These are phyloP conservation scores for Nothophoma quercina DNA, from an alignment of 2,329 filamentous ascomycete species.

Conservation along the genomic window DNA sequence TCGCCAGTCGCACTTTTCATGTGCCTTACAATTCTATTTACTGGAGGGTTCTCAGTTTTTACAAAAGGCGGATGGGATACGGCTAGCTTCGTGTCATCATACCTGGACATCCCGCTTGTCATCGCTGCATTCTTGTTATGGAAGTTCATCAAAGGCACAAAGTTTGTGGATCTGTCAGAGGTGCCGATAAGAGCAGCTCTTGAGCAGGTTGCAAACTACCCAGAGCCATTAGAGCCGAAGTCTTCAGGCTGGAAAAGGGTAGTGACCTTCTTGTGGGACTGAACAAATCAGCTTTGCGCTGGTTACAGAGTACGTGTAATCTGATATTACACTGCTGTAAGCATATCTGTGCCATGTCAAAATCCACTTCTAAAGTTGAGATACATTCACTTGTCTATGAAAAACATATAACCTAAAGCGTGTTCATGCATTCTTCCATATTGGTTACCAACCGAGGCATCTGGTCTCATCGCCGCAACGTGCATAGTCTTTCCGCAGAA, in stretches of 20 bases:
- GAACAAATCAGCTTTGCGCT: background rate
- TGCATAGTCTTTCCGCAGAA: too few species aligned
- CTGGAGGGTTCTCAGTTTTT: conserved; percentile 65
- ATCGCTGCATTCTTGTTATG: conserved; percentile 64
- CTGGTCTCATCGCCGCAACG: too few species aligned
- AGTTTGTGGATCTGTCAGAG: conserved; percentile 44
- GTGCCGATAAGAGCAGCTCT: conserved; percentile 35
- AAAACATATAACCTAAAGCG: too few species aligned
- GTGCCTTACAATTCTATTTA: conserved; percentile 71
- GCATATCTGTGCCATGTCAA: too few species aligned
- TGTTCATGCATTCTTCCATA: too few species aligned
- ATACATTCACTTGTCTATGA: too few species aligned
- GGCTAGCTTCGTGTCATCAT: conserved; percentile 44
- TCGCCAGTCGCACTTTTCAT: conserved; percentile 42
- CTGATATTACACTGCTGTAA: too few species aligned
- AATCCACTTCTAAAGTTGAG: too few species aligned
- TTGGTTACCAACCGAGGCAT: background rate
- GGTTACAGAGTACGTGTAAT: too few species aligned
- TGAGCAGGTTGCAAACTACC: conserved; percentile 27
- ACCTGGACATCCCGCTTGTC: conserved; percentile 47
- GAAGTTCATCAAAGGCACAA: conserved; percentile 71
- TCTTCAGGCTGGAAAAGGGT: conserved; percentile 23
- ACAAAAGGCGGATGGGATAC: conserved; percentile 50
- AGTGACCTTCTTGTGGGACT: conserved; percentile 30
- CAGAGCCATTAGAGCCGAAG: conserved; percentile 29